These are phyloP conservation scores for Saccharomycopsis synnaedendra DNA, from an alignment of 805 yeast genomes.

Conservation along the genomic window DNA sequence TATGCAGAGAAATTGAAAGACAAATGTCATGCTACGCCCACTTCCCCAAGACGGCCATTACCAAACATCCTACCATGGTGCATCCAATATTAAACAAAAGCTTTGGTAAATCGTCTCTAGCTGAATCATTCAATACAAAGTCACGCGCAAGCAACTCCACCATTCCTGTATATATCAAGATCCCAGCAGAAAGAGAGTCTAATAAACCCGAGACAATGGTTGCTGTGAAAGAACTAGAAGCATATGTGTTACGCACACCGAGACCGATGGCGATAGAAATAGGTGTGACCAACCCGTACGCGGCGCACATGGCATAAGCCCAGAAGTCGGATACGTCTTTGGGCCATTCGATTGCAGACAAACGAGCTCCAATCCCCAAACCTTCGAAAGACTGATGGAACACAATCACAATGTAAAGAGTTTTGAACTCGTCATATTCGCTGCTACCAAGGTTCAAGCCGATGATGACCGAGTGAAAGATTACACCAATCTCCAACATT, in stretches of 20 bases:
- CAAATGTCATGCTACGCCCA: slow-evolving; percentile 37
- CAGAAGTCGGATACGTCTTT: slow-evolving; percentile 28
- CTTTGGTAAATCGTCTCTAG: slow-evolving; percentile 31
- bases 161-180: slow-evolving; percentile 58
- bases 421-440: slow-evolving; percentile 49
- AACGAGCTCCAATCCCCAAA: slow-evolving; percentile 63
- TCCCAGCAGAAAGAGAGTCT: slow-evolving; percentile 63
- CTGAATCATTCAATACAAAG: slow-evolving; percentile 34
- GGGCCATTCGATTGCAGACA: slow-evolving; percentile 51
- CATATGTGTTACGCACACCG: slow-evolving; percentile 55
- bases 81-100: slow-evolving; percentile 30
- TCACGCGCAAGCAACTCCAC: slow-evolving; percentile 72
- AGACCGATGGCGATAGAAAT: slow-evolving; percentile 64
- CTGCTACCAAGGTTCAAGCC: slow-evolving; percentile 52
- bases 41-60: slow-evolving; percentile 66
- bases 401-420: slow-evolving; percentile 52
- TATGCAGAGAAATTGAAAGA: background rate
- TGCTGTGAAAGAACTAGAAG: slow-evolving; percentile 44
- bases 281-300: slow-evolving; percentile 54
- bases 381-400: slow-evolving; percentile 79
- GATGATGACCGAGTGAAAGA: slow-evolving; percentile 66
- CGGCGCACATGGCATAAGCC: slow-evolving; percentile 40
- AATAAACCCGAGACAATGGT: slow-evolving; percentile 50
- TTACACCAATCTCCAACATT: slow-evolving; percentile 59
- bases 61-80: slow-evolving; percentile 46